Percentiles rank a stretch among this genome's conserved stretches.
phyloP scores from a whole-genome alignment of 352 stramenopile species.

The Albugo laibachii region DNA sequence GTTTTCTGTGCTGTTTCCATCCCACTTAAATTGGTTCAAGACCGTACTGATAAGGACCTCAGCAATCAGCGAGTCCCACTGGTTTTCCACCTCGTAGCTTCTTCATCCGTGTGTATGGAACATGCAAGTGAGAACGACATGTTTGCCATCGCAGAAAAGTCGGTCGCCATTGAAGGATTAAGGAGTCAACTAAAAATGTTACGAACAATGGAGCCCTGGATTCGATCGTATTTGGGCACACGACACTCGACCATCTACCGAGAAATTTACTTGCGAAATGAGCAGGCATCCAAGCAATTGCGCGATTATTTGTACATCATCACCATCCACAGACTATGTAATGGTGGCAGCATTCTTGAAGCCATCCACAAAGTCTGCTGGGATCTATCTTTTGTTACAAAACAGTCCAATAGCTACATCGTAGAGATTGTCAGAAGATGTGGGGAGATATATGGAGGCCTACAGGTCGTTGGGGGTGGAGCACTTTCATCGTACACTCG shows the following conservation, averaged over 20 bases:
- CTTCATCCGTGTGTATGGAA: conserved; percentile 20
- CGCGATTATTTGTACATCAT: conserved; percentile 39
- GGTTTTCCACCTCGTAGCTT: conserved; percentile 14
- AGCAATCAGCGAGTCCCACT: background rate
- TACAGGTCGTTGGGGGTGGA: conserved; percentile 46
- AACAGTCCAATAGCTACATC: conserved; percentile 64
- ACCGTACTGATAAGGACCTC: no score
- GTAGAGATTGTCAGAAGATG: conserved; percentile 59
- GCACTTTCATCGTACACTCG: conserved; percentile 41
- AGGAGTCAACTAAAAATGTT: conserved; percentile 37
- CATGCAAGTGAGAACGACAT: conserved; percentile 28
- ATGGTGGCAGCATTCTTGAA: conserved; percentile 19
- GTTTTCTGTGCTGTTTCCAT: no score
- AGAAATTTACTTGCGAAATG: no score
- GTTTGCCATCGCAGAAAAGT: conserved; percentile 36
- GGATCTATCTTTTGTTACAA: conserved; percentile 42
- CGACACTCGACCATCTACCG: no score
- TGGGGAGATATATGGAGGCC: conserved; percentile 48
- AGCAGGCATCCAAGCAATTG: conserved; percentile 24
- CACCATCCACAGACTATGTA: conserved; percentile 23
- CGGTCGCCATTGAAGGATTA: conserved; percentile 42
- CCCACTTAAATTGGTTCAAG: no score
- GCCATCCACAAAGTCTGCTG: conserved; percentile 31
- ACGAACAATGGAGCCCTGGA: conserved; percentile 38
- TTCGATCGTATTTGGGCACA: conserved; percentile 23